Conservation (phyloP, 2,329 filamentous ascomycete genomes). For the Gremmenia infestans region DNA sequence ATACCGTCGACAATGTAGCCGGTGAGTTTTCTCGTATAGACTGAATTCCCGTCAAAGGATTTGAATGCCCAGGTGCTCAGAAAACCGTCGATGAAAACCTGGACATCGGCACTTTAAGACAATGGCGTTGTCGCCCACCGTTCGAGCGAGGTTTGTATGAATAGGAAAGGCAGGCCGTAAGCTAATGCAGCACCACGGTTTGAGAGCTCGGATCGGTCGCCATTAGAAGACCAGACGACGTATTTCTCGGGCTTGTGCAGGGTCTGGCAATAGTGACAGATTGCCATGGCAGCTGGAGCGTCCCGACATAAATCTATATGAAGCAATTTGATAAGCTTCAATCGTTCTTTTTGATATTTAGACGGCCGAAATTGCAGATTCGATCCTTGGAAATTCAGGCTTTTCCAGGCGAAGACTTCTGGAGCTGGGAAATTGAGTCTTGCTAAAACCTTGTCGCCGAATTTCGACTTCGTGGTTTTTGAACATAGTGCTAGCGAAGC, state of each 20-base stretch:
- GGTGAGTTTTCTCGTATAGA: neutral
- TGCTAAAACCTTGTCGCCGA: neutral
- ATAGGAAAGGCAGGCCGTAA: neutral
- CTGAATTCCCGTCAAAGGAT: too few species aligned
- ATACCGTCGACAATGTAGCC: neutral
- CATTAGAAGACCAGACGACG: neutral
- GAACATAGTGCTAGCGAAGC: neutral
- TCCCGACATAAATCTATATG: neutral
- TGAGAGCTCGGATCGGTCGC: neutral
- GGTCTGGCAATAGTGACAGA: neutral
- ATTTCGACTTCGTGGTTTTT: neutral
- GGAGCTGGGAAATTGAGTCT: neutral
- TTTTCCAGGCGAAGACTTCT: neutral
- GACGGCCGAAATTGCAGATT: neutral
- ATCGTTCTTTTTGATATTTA: neutral
- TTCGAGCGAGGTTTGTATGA: neutral
- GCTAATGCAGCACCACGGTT: neutral
- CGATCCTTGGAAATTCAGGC: neutral
- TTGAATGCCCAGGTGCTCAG: too few species aligned
- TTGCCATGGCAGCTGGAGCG: neutral
- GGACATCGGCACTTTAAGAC: too few species aligned
- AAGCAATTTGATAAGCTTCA: neutral
- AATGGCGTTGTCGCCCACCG: neutral
- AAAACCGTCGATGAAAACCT: too few species aligned
- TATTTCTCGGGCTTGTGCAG: neutral